Conservation (phyloP, 176 grass and related monocot species). For the Cocos nucifera region DNA sequence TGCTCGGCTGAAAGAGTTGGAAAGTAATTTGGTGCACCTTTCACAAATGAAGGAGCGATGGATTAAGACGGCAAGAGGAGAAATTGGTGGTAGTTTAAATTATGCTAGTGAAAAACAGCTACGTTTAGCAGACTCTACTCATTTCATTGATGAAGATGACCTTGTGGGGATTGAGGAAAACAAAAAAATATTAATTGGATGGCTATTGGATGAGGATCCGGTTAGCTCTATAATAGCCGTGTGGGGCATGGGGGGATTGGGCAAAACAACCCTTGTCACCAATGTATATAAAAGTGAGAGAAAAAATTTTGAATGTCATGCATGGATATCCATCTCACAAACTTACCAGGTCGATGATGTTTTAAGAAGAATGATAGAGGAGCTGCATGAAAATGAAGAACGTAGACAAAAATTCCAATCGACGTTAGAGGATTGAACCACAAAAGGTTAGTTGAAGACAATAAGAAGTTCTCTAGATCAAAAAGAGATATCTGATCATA, state of each 20-base stretch:
- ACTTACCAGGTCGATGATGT: background rate
- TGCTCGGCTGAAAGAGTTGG: background rate
- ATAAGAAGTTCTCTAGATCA: background rate
- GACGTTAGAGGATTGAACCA: background rate
- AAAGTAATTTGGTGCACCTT: conserved; percentile 5
- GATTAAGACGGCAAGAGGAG: background rate
- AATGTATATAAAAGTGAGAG: conserved; percentile 20
- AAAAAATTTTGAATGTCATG: conserved; percentile 6
- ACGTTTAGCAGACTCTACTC: conserved; percentile 1
- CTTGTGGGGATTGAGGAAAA: conserved; percentile 28
- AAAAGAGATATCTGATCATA: conserved; percentile 27
- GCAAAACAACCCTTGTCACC: conserved; percentile 38
- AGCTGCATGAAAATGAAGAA: background rate
- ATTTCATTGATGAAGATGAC: conserved; percentile 19
- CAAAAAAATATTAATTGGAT: conserved; percentile 16
- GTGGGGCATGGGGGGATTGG: conserved; percentile 47
- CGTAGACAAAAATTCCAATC: background rate
- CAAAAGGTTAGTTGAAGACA: conserved; percentile 8
- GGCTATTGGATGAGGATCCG: conserved; percentile 1
- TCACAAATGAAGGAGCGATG: conserved; percentile 11
- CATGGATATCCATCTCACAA: conserved; percentile 30
- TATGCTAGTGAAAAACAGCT: conserved; percentile 8
- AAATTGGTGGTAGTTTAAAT: background rate
- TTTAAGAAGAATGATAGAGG: conserved; percentile 5
- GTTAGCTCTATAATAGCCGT: conserved; percentile 16